phyloP scores from a whole-genome alignment of 345 rosid genomes.

The Sapria himalayana region DNA sequence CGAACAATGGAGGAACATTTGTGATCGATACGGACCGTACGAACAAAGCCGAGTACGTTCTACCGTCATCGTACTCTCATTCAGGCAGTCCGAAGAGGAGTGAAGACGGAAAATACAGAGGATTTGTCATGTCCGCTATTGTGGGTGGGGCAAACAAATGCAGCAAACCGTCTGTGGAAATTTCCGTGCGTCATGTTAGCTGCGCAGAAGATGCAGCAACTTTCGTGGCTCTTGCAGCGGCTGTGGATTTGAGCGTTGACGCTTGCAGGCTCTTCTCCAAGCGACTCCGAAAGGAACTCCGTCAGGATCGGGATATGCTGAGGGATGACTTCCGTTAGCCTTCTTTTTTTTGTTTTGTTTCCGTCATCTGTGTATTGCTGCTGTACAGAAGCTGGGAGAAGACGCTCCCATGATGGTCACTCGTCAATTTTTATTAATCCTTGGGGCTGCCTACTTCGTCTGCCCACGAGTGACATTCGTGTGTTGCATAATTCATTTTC shows the following conservation, averaged over 20 bases:
- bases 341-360: neutral
- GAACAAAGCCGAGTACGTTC: slow-evolving; percentile 13
- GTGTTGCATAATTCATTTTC: too few relatives aligned
- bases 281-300: slow-evolving; percentile 69
- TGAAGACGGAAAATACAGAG: slow-evolving; percentile 42
- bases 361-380: too few relatives aligned
- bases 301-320: slow-evolving; percentile 21
- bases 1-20: slow-evolving; percentile 59
- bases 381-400: too few relatives aligned
- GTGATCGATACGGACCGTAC: slow-evolving; percentile 28
- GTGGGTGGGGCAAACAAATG: slow-evolving; percentile 79
- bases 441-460: too few relatives aligned
- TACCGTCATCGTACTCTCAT: slow-evolving; percentile 29
- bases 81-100: slow-evolving; percentile 63
- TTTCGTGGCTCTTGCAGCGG: slow-evolving; percentile 77
- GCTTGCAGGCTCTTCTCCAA: slow-evolving; percentile 81
- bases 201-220: slow-evolving; percentile 93
- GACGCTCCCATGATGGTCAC: too few relatives aligned
- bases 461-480: too few relatives aligned
- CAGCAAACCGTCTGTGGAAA: slow-evolving; percentile 72
- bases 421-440: too few relatives aligned
- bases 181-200: slow-evolving; percentile 76
- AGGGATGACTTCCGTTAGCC: neutral
- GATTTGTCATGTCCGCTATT: slow-evolving; percentile 74
- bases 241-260: slow-evolving; percentile 80